Evolutionary conservation across 2,329 filamentous ascomycete species (phyloP), one percentile per base, ranked within the genome.

Genomic region (Zymoseptoria tritici): DNA sequence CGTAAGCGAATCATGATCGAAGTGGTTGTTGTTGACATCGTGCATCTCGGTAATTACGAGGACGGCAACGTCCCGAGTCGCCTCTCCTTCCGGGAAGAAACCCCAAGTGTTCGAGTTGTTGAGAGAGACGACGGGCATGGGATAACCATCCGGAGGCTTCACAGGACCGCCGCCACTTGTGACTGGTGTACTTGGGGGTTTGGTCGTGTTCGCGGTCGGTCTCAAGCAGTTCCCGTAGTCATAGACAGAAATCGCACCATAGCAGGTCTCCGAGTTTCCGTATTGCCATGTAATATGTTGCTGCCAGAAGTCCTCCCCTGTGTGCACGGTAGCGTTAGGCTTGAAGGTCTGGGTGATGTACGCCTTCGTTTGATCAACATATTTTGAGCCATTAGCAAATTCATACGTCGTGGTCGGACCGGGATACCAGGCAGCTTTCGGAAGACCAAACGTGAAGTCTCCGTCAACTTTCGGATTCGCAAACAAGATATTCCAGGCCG

Each of bases 401-500:
- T 42, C 36, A 42, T 42, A 42, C 36, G 36, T 42, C 16, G 36
- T 42, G 36, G 36, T 60, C 20, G 58, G 58, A 42, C 31, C 55
- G 5, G 42, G 46, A 22, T 60, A 60, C 29, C 58, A 60, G 26
- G 55, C 54, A 26, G 55, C 58, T 21, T 57, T 57, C 42, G 49
- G 31, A 16, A 42, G 9, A 16, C 36, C 36, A 16, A 13, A 13
- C 36, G 11, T 9, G 36, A 42, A 42, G 16, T 13, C 9, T 16
- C 36, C 36, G 16, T 11, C 36, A 42, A 13, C 11, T 9, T 42
- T 42, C 16, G 36, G 4, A 13, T 13, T 42, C 11, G 9, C 36
- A 16, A 42, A 42, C 11, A 42, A 16, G 36, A 13, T 13, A 42
- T 42, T 42, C 9, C 9, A 42, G 36, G 36, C 36, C 36, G 36